Evolutionary conservation across 768 basidiomycete species (phyloP), one percentile per base, ranked within the genome.

Genomic region (Calvatia gigantea): DNA sequence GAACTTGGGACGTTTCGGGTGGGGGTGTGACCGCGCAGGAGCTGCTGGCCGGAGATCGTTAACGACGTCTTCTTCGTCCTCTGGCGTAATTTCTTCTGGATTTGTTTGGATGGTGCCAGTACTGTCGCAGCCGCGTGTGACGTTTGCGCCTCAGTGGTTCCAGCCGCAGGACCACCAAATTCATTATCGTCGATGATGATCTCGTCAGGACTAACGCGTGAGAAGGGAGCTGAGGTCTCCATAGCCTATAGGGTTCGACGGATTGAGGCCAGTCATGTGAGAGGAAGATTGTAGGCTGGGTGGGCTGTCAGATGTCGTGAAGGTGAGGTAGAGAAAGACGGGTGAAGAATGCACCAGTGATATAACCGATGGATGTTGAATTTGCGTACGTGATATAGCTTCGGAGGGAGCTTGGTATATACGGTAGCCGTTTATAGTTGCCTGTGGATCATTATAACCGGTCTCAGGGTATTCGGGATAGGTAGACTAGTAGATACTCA

Each of bases 221-320:
- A 98, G 71, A 0, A 99, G 75, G 7, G 64, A 74, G 5, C 65
- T 62, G 5, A 86, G 68, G 64, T 98, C 80, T 15, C 95, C 94
- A 59, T 94, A 78, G 6, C 15, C 95, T 94, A 59, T 94, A 78
- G 6, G 84, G 83, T 57, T 89, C 93, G 51, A 99, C 94, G 1
- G 78, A 78, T 38, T 83, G 79, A 0, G 96, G 96, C 97, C 96
- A 99, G 70, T 98, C 96, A 66, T 99, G 96, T 2, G 95, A 98
- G 32, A 98, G 77, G 75, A 97, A 91, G 27, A 98, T 79, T 27
- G 84, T 71, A 4, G 86, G 80, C 7, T 78, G 74, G 3, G 85
- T 77, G 33, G 89, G 74, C 88, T 79, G 47, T 25, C n/a, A n/a
- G n/a, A n/a, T n/a, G n/a, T n/a, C n/a, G n/a, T n/a, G n/a, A n/a